Percentiles rank a stretch among this genome's conserved stretches.
phyloP scores from a whole-genome alignment of 2,329 filamentous ascomycete genomes.

The Paramyrothecium sp. region DNA sequence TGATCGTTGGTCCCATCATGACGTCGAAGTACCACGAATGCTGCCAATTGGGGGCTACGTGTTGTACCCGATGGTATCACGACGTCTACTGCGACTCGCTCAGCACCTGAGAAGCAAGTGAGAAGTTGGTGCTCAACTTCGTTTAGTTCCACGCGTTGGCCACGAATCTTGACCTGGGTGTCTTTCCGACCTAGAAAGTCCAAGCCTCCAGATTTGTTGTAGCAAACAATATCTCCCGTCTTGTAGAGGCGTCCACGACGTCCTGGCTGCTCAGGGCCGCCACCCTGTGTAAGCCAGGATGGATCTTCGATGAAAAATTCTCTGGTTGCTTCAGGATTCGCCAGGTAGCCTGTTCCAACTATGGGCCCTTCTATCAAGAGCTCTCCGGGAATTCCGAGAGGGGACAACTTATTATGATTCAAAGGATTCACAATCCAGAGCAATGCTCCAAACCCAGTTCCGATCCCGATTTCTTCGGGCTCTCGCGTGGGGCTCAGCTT shows the following conservation, averaged over 20 bases:
- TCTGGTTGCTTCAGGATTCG: conserved; percentile 15
- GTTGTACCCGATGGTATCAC: too few relatives aligned
- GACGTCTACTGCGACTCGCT: too few relatives aligned
- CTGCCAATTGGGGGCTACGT: too few relatives aligned
- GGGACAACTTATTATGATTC: conserved; percentile 15
- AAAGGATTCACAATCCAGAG: conserved; percentile 21
- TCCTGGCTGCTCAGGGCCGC: conserved; percentile 20
- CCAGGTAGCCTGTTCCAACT: conserved; percentile 19
- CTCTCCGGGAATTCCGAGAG: conserved; percentile 21
- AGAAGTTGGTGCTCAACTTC: conserved; percentile 8
- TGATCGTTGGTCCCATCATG: too few relatives aligned
- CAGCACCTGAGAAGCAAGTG: too few relatives aligned
- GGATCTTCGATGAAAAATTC: conserved; percentile 27
- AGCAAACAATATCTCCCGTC: conserved; percentile 21
- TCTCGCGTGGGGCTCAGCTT: conserved; percentile 25
- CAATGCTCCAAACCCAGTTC: neutral
- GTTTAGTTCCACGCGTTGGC: conserved; percentile 47
- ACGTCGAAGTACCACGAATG: too few relatives aligned
- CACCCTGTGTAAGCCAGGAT: conserved; percentile 9
- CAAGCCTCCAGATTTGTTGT: conserved; percentile 30
- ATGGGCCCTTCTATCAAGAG: conserved; percentile 23
- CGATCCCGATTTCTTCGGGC: neutral
- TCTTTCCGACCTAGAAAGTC: conserved; percentile 49
- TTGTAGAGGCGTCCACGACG: conserved; percentile 12
- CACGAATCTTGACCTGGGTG: conserved; percentile 54